Conservation (phyloP, 2,329 filamentous ascomycete genomes). For the Xylaria multiplex region DNA sequence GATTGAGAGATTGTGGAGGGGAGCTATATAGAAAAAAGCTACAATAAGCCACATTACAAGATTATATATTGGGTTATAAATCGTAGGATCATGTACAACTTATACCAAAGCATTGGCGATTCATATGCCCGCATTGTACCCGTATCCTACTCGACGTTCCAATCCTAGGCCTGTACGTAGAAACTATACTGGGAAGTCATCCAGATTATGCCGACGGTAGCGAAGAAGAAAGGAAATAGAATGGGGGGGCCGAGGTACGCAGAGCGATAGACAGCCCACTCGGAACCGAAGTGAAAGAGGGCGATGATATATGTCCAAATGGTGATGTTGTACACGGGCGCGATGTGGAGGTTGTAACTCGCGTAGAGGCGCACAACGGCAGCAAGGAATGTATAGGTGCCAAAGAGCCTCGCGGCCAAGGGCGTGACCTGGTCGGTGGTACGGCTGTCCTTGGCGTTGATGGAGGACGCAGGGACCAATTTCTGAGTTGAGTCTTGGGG, state of each 20-base stretch:
- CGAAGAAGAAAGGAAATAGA: constrained; percentile 64
- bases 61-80: constrained; percentile 14
- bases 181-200: constrained; percentile 74
- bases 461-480: constrained; percentile 57
- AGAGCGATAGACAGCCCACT: constrained; percentile 83
- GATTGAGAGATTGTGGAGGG: constrained; percentile 79
- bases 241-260: constrained; percentile 71
- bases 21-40: constrained; percentile 82
- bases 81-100: constrained; percentile 6
- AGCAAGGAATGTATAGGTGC: constrained; percentile 86
- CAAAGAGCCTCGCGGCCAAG: constrained; percentile 82
- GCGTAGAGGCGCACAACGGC: constrained; percentile 82
- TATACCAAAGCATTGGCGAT: constrained; percentile 6
- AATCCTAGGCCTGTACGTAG: constrained; percentile 64
- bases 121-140: neutral
- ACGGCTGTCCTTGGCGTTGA: constrained; percentile 57
- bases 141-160: neutral
- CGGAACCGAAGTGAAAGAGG: constrained; percentile 78
- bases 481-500: constrained; percentile 65
- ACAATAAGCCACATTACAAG: constrained; percentile 31
- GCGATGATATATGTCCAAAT: constrained; percentile 85
- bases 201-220: constrained; percentile 65
- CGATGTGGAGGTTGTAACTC: constrained; percentile 80
- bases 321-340: constrained; percentile 79
- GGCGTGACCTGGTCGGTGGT: constrained; percentile 72